phyloP scores from a whole-genome alignment of 169 alveolate genomes.

The Cryptosporidium meleagridis region DNA sequence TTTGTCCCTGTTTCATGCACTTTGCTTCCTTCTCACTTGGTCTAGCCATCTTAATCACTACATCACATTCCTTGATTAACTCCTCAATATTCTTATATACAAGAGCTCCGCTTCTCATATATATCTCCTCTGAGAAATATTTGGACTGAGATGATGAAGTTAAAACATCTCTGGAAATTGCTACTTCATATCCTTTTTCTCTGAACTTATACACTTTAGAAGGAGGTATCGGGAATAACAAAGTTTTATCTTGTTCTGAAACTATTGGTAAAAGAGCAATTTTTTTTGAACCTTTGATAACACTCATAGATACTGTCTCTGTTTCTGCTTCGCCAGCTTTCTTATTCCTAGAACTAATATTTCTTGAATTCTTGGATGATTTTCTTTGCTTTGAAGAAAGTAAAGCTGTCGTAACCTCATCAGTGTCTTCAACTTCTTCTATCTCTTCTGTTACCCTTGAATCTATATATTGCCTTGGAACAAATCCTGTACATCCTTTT shows the following conservation, averaged over 20 bases:
- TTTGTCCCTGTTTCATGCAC: conserved; percentile 82
- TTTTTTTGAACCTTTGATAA: background rate
- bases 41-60: conserved; percentile 83
- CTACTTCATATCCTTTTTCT: conserved; percentile 37
- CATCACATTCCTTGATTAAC: conserved; percentile 79
- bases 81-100: conserved; percentile 74
- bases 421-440: conserved; percentile 11
- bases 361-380: background rate
- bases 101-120: conserved; percentile 78
- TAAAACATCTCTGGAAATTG: conserved; percentile 19
- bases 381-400: background rate
- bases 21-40: conserved; percentile 80
- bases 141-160: background rate
- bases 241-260: conserved; percentile 19
- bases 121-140: conserved; percentile 30
- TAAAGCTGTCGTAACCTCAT: conserved; percentile 5
- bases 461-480: conserved; percentile 12
- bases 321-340: background rate
- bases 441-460: conserved; percentile 52
- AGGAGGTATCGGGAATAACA: conserved; percentile 59
- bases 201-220: conserved; percentile 20
- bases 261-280: conserved; percentile 48
- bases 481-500: conserved; percentile 1
- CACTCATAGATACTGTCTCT: background rate
- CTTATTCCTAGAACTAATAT: background rate